Percentiles rank a stretch among this genome's conserved stretches.
phyloP scores from a whole-genome alignment of 257 asterid species.

The Plantago ovata region DNA sequence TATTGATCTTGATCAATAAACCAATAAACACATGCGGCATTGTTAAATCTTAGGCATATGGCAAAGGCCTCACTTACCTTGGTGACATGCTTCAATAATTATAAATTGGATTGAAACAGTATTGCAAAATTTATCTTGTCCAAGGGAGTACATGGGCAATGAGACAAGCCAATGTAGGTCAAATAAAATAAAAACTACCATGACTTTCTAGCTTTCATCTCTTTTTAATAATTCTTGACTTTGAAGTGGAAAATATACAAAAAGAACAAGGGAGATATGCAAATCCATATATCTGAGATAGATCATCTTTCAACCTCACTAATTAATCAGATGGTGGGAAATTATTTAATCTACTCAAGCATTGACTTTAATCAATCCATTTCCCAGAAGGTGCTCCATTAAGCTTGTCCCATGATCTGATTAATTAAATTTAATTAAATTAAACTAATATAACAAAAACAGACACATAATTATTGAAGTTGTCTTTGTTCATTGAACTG shows the following conservation, averaged over 20 bases:
- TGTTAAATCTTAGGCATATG: no score
- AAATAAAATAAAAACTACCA: no score
- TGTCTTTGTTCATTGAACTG: constrained; percentile 26
- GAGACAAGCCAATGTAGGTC: no score
- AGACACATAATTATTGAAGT: background rate
- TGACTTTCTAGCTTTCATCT: no score
- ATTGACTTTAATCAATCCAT: constrained; percentile 35
- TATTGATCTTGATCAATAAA: no score
- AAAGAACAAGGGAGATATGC: constrained; percentile 1
- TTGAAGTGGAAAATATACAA: background rate
- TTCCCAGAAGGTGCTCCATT: constrained; percentile 33
- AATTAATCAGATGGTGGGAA: constrained; percentile 17
- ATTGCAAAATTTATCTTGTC: no score
- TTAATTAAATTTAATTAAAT: no score
- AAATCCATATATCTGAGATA: background rate
- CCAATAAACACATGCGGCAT: no score
- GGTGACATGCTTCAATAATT: no score
- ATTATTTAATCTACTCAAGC: constrained; percentile 17
- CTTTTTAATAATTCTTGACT: background rate
- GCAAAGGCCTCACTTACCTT: no score
- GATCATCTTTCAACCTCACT: background rate
- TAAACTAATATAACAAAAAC: constrained; percentile 15
- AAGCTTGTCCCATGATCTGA: constrained; percentile 3
- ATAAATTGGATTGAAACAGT: no score
- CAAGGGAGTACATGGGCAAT: no score